Conservation (phyloP, 2,329 filamentous ascomycete species). For the Epichloe elymi region DNA sequence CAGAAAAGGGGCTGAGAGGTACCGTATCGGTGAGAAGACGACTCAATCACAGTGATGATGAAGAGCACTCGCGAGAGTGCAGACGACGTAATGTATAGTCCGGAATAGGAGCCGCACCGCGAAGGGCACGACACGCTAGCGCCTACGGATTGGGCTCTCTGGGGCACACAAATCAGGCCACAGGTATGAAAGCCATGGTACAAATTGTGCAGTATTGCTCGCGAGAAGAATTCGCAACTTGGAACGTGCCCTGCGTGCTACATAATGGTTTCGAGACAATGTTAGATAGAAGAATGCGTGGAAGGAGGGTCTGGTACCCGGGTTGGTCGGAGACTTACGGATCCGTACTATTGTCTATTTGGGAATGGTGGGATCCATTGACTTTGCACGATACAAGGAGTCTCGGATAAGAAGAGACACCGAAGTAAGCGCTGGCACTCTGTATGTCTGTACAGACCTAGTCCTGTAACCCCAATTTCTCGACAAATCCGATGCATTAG, state of each 20-base stretch:
- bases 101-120: background rate
- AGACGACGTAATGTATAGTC: background rate
- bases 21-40: background rate
- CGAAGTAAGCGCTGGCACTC: too few relatives aligned
- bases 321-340: background rate
- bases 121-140: background rate
- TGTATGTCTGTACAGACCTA: too few relatives aligned
- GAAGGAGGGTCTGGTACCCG: background rate
- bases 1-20: too few relatives aligned
- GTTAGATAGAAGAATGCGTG: background rate
- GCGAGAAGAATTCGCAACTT: background rate
- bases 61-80: background rate
- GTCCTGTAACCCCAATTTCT: too few relatives aligned
- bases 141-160: background rate
- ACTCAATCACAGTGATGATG: background rate
- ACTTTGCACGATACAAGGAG: background rate
- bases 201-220: background rate
- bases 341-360: background rate
- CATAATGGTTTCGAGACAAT: background rate
- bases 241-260: background rate
- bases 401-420: too few relatives aligned
- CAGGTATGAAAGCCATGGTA: background rate
- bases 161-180: background rate
- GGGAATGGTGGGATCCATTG: background rate
- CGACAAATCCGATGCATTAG: too few relatives aligned